A percentile compares a stretch with the other conserved stretches of the same genome.
Conservation (phyloP, 441 rosid species). For the Pelargonium fulgidum region DNA sequence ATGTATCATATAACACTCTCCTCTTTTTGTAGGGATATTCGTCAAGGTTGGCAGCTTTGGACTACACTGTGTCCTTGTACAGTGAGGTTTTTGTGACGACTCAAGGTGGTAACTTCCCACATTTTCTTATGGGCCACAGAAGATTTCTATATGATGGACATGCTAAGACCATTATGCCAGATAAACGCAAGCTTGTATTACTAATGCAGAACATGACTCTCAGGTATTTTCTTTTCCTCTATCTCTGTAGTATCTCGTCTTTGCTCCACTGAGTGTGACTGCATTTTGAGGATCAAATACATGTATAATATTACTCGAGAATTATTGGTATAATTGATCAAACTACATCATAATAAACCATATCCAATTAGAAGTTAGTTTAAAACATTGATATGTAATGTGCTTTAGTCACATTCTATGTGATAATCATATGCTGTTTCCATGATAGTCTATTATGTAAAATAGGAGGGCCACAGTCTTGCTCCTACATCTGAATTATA, state of each 20-base stretch:
- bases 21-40: conserved; percentile 54
- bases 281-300: not conserved
- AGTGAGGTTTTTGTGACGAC: conserved; percentile 89
- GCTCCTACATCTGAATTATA: not conserved
- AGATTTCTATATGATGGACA: conserved; percentile 80
- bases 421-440: not conserved
- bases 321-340: not conserved
- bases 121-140: conserved; percentile 90
- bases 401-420: too few species aligned
- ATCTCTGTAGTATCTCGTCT: conserved; percentile 9
- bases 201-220: conserved; percentile 61
- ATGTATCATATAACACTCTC: conserved; percentile 12
- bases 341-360: not conserved
- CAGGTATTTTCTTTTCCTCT: conserved; percentile 37
- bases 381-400: not conserved
- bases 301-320: not conserved
- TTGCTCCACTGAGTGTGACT: not conserved
- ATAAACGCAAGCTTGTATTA: conserved; percentile 69
- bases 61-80: conserved; percentile 72
- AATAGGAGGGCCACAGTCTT: not conserved
- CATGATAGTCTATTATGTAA: not conserved
- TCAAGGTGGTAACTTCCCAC: conserved; percentile 95
- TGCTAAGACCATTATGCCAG: conserved; percentile 78
- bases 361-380: not conserved
- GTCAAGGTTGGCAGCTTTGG: conserved; percentile 92